Evolutionary conservation across 78 protist genomes (phyloP).

Genomic region (Chrysochromulina tobinii): DNA sequence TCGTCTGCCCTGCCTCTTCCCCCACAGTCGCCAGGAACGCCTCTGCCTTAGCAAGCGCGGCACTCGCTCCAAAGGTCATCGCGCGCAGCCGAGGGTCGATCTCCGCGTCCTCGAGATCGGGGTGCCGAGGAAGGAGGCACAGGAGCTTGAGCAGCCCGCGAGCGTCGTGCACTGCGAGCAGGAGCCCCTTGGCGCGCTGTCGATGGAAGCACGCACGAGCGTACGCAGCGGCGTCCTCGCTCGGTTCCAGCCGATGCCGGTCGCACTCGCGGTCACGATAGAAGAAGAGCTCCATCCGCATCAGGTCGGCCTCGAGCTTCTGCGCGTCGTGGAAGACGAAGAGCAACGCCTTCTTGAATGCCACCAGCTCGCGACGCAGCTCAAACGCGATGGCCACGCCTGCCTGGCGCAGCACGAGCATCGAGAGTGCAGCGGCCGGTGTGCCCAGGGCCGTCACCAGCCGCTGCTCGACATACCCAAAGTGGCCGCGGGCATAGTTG

Average conservation of each 20-base stretch:
- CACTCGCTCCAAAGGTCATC: background rate
- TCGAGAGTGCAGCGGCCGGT: background rate
- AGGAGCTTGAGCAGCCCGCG: background rate
- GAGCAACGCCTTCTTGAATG: background rate
- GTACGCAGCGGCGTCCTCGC: too few species aligned
- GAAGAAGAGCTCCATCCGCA: background rate
- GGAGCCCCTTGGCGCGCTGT: background rate
- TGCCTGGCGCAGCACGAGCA: background rate
- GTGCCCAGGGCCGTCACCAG: too few species aligned
- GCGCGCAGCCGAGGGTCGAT: background rate
- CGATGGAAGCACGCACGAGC: background rate
- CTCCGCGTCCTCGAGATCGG: background rate
- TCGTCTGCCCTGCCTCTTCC: too few species aligned
- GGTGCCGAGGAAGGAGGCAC: constrained; percentile 12
- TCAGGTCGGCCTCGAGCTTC: background rate
- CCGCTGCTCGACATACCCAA: too few species aligned
- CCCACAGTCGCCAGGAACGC: background rate
- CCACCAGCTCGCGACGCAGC: constrained; percentile 18
- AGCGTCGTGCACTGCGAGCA: background rate
- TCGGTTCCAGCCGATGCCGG: too few species aligned
- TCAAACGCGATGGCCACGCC: background rate
- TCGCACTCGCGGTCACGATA: background rate
- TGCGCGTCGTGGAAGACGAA: background rate
- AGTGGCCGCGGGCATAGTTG: background rate
- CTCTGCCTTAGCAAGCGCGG: background rate